phyloP scores from a whole-genome alignment of 1,284 basidiomycete genomes.

The Albatrellus sp. region DNA sequence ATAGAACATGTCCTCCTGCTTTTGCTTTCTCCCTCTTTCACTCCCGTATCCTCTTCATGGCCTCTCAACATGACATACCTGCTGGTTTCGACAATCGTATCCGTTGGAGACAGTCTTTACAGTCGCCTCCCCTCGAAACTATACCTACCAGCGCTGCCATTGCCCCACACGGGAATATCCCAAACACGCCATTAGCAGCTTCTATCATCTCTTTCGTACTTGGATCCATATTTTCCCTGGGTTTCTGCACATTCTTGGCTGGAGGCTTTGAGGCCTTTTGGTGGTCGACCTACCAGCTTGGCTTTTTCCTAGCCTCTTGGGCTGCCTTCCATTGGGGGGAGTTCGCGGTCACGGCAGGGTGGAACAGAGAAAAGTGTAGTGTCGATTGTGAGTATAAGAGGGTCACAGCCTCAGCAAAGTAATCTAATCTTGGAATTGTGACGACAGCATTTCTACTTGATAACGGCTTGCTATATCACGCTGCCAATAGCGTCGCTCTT shows the following conservation, averaged over 20 bases:
- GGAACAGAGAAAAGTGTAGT: constrained; percentile 87
- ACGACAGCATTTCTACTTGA: constrained; percentile 82
- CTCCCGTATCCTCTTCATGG: constrained; percentile 4
- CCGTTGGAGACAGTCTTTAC: constrained; percentile 23
- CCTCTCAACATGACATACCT: constrained; percentile 5
- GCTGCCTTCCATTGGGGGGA: constrained; percentile 88
- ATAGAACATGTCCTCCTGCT: not conserved
- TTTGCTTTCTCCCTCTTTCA: constrained; percentile 6
- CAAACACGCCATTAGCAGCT: constrained; percentile 73
- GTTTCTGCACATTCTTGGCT: constrained; percentile 32
- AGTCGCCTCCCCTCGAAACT: constrained; percentile 35
- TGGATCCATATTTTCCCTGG: constrained; percentile 49
- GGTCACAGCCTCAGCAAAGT: not conserved
- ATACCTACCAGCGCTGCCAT: constrained; percentile 25
- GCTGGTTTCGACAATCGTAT: constrained; percentile 36
- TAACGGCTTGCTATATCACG: constrained; percentile 79
- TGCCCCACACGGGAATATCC: constrained; percentile 48
- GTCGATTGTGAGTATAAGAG: constrained; percentile 68
- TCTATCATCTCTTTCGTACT: constrained; percentile 67
- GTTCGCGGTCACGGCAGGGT: constrained; percentile 90
- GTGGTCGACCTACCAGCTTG: constrained; percentile 70
- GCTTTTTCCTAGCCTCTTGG: constrained; percentile 74
- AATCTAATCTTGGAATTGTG: not conserved
- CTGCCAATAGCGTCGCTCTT: constrained; percentile 74
- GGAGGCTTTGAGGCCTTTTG: constrained; percentile 35